Conservation (phyloP, 2,329 filamentous ascomycete genomes). For the Phyllosticta citrichinensis region DNA sequence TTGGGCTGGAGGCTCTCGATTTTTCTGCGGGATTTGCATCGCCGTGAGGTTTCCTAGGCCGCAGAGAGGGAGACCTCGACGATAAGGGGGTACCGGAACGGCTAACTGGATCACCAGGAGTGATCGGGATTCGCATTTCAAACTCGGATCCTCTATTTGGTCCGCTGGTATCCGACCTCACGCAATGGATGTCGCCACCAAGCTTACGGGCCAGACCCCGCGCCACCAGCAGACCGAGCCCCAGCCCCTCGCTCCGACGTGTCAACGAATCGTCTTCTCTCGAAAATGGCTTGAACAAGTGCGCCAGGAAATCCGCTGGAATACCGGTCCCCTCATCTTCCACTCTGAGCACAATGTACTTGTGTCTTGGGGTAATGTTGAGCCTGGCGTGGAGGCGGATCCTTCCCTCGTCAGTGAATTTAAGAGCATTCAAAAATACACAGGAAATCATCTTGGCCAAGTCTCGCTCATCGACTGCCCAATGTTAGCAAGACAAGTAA, state of each 20-base stretch:
- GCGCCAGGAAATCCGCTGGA: constrained; percentile 53
- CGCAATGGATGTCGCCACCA: constrained; percentile 56
- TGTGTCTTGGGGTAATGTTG: constrained; percentile 32
- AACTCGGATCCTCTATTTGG: constrained; percentile 56
- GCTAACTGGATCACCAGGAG: constrained; percentile 34
- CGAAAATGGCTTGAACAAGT: constrained; percentile 60
- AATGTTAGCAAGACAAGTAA: constrained; percentile 8
- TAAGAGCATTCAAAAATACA: constrained; percentile 57
- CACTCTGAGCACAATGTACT: constrained; percentile 52
- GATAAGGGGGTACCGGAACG: constrained; percentile 1
- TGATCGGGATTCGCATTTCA: constrained; percentile 55
- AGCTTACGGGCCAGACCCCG: constrained; percentile 60
- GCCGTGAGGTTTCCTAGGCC: constrained; percentile 9
- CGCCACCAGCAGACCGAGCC: constrained; percentile 60
- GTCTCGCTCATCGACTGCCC: constrained; percentile 49
- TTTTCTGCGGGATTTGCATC: constrained; percentile 2
- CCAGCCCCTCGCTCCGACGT: constrained; percentile 56
- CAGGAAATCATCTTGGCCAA: constrained; percentile 54
- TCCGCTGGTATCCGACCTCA: constrained; percentile 52
- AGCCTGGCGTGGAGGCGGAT: constrained; percentile 48
- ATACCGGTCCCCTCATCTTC: constrained; percentile 61
- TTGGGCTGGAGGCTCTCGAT: background rate
- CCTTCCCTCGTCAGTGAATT: constrained; percentile 56
- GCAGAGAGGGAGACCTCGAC: constrained; percentile 3
- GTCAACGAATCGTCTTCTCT: constrained; percentile 59